Conservation (phyloP, 768 basidiomycete species). For the Boletus rubescentipes region DNA sequence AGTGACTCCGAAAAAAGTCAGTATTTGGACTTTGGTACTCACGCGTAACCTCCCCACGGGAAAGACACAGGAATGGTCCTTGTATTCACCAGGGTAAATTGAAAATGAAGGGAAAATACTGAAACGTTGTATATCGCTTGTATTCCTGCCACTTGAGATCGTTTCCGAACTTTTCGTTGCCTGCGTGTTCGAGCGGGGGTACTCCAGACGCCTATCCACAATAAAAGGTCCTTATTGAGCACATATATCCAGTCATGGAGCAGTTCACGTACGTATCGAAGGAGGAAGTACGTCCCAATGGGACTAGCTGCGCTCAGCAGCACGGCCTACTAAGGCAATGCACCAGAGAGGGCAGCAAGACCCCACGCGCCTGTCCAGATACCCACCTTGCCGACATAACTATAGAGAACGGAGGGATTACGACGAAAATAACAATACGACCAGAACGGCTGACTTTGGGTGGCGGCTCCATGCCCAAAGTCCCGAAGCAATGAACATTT, state of each 20-base stretch:
- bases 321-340: not conserved
- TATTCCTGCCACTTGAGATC: not conserved
- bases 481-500: not conserved
- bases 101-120: too few relatives aligned
- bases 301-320: not conserved
- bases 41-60: not conserved
- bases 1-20: too few relatives aligned
- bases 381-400: not conserved
- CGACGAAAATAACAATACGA: not conserved
- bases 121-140: not conserved
- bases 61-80: not conserved
- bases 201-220: not conserved
- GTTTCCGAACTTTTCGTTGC: not conserved
- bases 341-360: not conserved
- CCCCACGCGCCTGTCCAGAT: not conserved
- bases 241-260: not conserved
- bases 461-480: not conserved
- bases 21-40: not conserved
- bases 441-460: not conserved
- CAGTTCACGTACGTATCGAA: not conserved
- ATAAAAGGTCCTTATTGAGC: not conserved
- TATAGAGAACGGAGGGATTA: not conserved
- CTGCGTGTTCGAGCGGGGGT: not conserved
- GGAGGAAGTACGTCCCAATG: not conserved
- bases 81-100: too few relatives aligned